Base-by-base conservation (phyloP, 495 filamentous ascomycete species). In the Thermothielavioides terrestris region DNA sequence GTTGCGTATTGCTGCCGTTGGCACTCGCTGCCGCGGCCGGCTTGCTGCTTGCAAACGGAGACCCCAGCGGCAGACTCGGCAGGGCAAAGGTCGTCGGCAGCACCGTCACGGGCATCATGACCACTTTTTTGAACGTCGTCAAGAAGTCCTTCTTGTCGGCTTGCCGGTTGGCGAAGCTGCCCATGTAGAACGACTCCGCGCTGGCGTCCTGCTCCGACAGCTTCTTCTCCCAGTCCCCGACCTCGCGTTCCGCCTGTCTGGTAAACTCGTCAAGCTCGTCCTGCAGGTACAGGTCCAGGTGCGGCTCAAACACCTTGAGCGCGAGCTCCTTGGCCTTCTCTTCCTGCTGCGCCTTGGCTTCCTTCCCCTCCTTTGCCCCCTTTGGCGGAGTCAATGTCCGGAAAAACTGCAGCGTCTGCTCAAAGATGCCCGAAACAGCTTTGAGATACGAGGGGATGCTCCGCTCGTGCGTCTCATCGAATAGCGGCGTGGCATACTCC, bases 71-170 rank as follows among this genome's bases (percentile, higher is more conserved):
- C 41, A 84, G 77, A 21, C 77, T 75, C 11, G 77, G 74, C 42
- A 77, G 60, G 6, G 64, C 42, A 14, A 62, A 44, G 31, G 54
- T 60, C 14, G 61, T 74, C 4, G 88, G 88, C 3, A 97, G 68
- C 21, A 90, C 89, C 41, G 88, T 92, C 25, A 97, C 90, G 20
- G 94, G 94, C 82, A 94, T 89, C 86, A 97, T 94, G 54, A 99
- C 88, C 9, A 99, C 92, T 61, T 99, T 97, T 66, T 89, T 96
- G 73, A 99, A 99, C 1, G 89, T 94, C 15, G 81, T 91, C 55
- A 99, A 61, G 59, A 99, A 99, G 64, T 99, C 94, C 37, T 84
- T 82, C 65, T 99, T 99, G 60, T 92, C 94, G 2, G 87, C 91
- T 70, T 95, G 89, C 23, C 94, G 79, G 53, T 89, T 95, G 21